Evolutionary conservation across 2,329 filamentous ascomycete species (phyloP), one percentile per base, ranked within the genome.

Genomic region (Claviceps maximensis): DNA sequence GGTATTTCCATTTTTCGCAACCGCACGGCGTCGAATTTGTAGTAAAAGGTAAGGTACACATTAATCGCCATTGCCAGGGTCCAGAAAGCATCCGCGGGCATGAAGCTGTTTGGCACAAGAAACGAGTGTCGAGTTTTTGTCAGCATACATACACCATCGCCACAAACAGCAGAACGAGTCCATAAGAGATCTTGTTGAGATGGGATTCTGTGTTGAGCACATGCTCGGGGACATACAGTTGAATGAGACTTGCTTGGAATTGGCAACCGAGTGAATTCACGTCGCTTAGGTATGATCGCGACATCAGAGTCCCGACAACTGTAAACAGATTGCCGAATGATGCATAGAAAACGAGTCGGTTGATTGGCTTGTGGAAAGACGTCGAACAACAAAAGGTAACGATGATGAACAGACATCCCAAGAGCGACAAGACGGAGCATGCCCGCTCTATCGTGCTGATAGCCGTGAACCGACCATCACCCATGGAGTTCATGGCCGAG

Each of bases 311-410:
- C 1, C 83, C 87, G 19, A 88, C 76, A 64, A 89, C 91, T 56
- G 80, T 80, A 67, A 89, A 74, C 60, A 91, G 75, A 62, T 95
- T 94, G 9, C 87, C 88, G 62, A 87, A 85, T 0, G 85, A 86
- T 7, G 88, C 87, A 65, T 86, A 93, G 66, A 94, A 91, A 10
- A 91, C 83, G 0, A 94, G 75, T 19, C 88, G 77, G 63, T 93
- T 93, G 70, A 93, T 89, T n/a, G 87, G 86, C 63, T 89, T 91
- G 61, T 86, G 85, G 64, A 93, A 93, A 5, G 76, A 75, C 17
- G 74, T 76, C 33, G 83, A 87, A n/a, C 68, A 66, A 31, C 78
- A 69, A 62, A 90, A 93, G 3, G 86, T 89, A 53, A 73, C 60
- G 52, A 91, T 80, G 61, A 89, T 85, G 64, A 90, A 80, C 33